Evolutionary conservation across 202 grass and related monocot species (phyloP), one percentile per base, ranked within the genome.

Genomic region (Zoysia matrella): DNA sequence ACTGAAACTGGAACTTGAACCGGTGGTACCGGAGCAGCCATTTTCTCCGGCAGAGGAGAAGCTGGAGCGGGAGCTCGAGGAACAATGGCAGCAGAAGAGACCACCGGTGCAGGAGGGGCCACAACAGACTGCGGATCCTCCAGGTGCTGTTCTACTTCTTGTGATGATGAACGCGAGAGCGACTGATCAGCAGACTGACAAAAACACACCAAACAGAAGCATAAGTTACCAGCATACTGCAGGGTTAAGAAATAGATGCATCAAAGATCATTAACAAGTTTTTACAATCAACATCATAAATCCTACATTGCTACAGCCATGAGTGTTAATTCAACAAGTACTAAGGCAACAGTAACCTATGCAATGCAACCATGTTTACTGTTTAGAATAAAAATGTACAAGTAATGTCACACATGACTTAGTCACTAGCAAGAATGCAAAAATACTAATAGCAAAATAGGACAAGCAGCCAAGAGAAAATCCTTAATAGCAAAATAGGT

Each of bases 71-170:
- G 22, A 10, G 60, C 18, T 58, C 73, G 73, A 83, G 64, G 30
- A 36, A 36, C 30, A 36, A 36, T 1, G 30, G 30, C 30, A 36
- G 30, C 30, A 36, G 30, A 36, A 36, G 30, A 36, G 30, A 36
- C 46, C 54, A 74, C 69, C 43, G 69, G 69, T 50, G 74, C 63
- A 83, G 74, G 11, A 47, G 47, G 7, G 11, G 41, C 15, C 18
- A 13, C 60, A 64, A 70, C 72, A 77, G 53, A 52, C 2, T 45
- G 80, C 45, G 44, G 47, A 65, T 86, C 84, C 65, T 83, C 80
- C 12, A 49, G 7, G 6, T 75, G 46, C 5, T 86, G 74, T 73
- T 89, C 86, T 30, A 86, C 12, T 18, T 89, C 90, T 84, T 92
- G 83, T 73, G 86, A 86, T 0, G 47, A 83, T 48, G 83, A 80